Evolutionary conservation across 768 basidiomycete genomes (phyloP).

Genomic region (Russula virescens): DNA sequence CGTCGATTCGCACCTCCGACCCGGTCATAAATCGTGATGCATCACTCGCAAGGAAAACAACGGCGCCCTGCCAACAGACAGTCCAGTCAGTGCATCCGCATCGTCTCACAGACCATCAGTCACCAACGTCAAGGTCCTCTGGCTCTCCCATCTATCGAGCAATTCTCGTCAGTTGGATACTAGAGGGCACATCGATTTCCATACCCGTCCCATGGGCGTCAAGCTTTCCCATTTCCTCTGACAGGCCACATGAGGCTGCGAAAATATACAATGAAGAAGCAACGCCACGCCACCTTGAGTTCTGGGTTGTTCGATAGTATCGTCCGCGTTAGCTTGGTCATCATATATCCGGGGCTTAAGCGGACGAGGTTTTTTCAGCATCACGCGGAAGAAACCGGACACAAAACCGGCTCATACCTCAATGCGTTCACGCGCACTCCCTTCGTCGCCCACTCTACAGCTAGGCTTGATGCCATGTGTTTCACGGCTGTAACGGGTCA

Average conservation of each 20-base stretch:
- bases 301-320: slow-evolving; percentile 71
- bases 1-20: slow-evolving; percentile 78
- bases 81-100: not conserved
- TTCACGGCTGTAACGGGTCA: slow-evolving; percentile 58
- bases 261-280: not conserved
- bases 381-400: slow-evolving; percentile 13
- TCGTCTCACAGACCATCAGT: slow-evolving; percentile 35
- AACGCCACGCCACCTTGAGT: slow-evolving; percentile 54
- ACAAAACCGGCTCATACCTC: slow-evolving; percentile 40
- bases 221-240: slow-evolving; percentile 79
- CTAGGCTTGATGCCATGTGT: slow-evolving; percentile 89
- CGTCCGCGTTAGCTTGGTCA: slow-evolving; percentile 81
- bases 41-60: slow-evolving; percentile 88
- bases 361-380: slow-evolving; percentile 10
- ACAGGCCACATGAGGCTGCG: slow-evolving; percentile 10
- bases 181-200: slow-evolving; percentile 26
- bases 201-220: slow-evolving; percentile 81
- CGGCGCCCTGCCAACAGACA: slow-evolving; percentile 58
- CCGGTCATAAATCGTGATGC: slow-evolving; percentile 90
- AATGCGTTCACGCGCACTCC: slow-evolving; percentile 81
- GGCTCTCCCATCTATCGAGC: slow-evolving; percentile 75
- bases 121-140: slow-evolving; percentile 63
- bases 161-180: slow-evolving; percentile 14
- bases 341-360: slow-evolving; percentile 85
- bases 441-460: slow-evolving; percentile 93